Evolutionary conservation across 2,329 filamentous ascomycete species (phyloP).

Genomic region (Aspergillus chevalieri): DNA sequence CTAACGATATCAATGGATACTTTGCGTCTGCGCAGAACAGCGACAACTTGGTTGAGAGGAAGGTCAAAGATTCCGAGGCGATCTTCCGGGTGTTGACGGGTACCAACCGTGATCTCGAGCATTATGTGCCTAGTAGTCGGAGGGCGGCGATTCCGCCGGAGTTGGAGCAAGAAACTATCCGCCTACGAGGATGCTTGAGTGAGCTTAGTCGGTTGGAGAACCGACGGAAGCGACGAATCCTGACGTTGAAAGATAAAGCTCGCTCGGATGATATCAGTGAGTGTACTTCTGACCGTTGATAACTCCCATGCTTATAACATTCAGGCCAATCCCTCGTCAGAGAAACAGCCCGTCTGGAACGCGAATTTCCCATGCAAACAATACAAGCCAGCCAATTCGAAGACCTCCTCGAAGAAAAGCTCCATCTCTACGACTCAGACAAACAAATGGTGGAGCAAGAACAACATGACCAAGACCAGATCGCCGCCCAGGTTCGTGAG

Average conservation of each 20-base stretch:
- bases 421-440: conserved; percentile 77
- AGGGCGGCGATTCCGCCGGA: conserved; percentile 71
- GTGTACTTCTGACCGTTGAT: conserved; percentile 12
- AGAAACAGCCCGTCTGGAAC: conserved; percentile 78
- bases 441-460: conserved; percentile 66
- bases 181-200: conserved; percentile 72
- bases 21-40: conserved; percentile 65
- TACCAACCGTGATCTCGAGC: conserved; percentile 72
- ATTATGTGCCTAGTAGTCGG: conserved; percentile 81
- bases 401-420: conserved; percentile 74
- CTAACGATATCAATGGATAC: conserved; percentile 77
- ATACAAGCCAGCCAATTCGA: conserved; percentile 90
- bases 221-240: conserved; percentile 70
- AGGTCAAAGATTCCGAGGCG: conserved; percentile 69
- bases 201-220: conserved; percentile 80
- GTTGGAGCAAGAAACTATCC: conserved; percentile 71
- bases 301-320: conserved; percentile 1
- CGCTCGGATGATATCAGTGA: conserved; percentile 78
- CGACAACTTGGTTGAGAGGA: conserved; percentile 67
- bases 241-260: conserved; percentile 70
- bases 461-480: conserved; percentile 65
- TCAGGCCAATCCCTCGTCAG: conserved; percentile 67
- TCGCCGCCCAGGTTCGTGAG: conserved; percentile 63
- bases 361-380: conserved; percentile 74
- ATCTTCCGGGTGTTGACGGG: conserved; percentile 71